Percentiles rank a stretch among this genome's conserved stretches.
Conservation (phyloP, 2,329 filamentous ascomycete genomes). For the Pestalotiopsis sp. region DNA sequence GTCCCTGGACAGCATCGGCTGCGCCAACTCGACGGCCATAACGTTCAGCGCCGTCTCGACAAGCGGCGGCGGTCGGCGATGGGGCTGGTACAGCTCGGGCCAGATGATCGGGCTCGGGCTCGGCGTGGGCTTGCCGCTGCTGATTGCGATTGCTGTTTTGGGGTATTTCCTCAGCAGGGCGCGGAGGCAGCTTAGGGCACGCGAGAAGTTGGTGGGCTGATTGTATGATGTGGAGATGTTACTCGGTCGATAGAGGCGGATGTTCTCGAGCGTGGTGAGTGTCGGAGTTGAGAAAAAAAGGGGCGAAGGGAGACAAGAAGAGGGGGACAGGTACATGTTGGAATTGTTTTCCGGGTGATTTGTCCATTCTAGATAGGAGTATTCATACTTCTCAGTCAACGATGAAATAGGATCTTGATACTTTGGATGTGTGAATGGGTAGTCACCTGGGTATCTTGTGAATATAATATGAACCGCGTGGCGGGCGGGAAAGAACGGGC, state of each 20-base stretch:
- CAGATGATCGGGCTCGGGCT: conserved; percentile 9
- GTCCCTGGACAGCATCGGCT: conserved; percentile 45
- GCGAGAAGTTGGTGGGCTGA: neutral
- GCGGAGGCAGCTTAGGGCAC: neutral
- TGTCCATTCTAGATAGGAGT: too few species aligned
- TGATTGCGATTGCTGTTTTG: neutral
- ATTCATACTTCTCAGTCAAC: too few species aligned
- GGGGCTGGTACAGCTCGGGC: conserved; percentile 5
- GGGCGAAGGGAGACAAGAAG: neutral
- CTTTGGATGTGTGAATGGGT: too few species aligned
- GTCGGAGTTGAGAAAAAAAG: neutral
- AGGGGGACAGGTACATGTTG: neutral
- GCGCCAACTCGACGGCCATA: conserved; percentile 64
- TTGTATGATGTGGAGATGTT: neutral
- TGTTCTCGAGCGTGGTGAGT: neutral
- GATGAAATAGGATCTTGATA: too few species aligned
- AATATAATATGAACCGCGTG: too few species aligned
- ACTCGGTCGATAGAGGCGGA: neutral
- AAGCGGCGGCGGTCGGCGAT: neutral
- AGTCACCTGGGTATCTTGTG: too few species aligned
- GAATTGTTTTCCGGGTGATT: too few species aligned
- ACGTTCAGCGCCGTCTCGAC: conserved; percentile 39
- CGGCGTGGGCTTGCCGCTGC: conserved; percentile 1
- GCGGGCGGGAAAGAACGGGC: too few species aligned
- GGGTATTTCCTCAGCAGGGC: neutral